These are phyloP conservation scores for Solanum corneliomulleri DNA, from an alignment of 257 asterid genomes.

Conservation along the genomic window DNA sequence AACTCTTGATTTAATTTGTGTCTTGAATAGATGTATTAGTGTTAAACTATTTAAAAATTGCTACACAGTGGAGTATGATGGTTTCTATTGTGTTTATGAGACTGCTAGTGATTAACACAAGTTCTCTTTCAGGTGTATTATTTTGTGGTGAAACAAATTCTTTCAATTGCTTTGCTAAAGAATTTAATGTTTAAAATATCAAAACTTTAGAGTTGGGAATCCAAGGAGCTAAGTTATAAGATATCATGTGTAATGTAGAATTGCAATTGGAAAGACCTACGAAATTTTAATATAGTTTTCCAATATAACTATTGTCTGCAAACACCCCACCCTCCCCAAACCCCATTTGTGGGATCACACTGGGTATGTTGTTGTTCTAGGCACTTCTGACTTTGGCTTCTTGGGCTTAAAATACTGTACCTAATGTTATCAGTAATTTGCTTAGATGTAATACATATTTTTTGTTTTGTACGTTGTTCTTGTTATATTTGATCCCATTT, in stretches of 20 bases:
- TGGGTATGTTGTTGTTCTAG: background rate
- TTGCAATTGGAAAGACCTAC: background rate
- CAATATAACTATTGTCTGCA: background rate
- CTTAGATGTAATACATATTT: background rate
- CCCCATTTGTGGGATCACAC: background rate
- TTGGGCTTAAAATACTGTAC: background rate
- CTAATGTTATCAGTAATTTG: background rate
- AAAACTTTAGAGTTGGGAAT: background rate
- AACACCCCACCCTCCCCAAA: background rate
- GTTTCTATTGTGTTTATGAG: background rate
- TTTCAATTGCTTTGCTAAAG: background rate
- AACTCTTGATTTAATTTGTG: background rate
- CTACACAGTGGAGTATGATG: background rate
- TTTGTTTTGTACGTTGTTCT: background rate
- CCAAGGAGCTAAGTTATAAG: background rate
- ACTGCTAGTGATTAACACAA: background rate
- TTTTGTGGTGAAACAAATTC: background rate
- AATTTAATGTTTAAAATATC: background rate
- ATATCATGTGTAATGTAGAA: background rate
- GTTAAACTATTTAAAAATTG: background rate
- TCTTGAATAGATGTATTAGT: background rate
- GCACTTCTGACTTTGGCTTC: background rate
- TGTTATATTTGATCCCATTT: background rate
- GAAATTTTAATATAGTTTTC: background rate
- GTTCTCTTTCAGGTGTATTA: background rate